Evolutionary conservation across 345 rosid genomes (phyloP).

Genomic region (Sisymbrium irio): DNA sequence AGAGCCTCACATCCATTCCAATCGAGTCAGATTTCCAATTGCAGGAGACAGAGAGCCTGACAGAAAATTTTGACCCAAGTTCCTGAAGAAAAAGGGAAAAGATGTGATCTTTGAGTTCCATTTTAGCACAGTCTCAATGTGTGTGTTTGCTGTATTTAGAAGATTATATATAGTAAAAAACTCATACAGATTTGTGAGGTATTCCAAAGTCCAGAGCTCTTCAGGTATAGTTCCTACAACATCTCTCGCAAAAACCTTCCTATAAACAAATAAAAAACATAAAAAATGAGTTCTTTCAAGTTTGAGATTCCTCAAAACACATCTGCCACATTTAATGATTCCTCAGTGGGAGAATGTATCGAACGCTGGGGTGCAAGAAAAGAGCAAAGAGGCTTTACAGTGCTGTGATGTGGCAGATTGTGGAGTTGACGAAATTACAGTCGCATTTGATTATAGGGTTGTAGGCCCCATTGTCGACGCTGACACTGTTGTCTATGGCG

Average conservation of each 20-base stretch:
- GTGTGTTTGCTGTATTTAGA: background rate
- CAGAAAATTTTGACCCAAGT: conserved; percentile 31
- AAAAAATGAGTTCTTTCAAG: background rate
- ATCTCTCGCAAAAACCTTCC: conserved; percentile 33
- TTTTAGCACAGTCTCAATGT: background rate
- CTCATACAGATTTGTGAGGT: conserved; percentile 33
- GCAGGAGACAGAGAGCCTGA: conserved; percentile 30
- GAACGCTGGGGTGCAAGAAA: conserved; percentile 18
- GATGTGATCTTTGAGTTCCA: background rate
- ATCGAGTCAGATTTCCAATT: conserved; percentile 31
- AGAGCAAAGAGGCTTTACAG: conserved; percentile 2
- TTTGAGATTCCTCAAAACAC: background rate
- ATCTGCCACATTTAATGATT: background rate
- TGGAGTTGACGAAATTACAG: conserved; percentile 36
- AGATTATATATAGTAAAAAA: background rate
- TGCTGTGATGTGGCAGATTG: conserved; percentile 33
- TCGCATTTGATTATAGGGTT: conserved; percentile 57
- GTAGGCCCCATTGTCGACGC: background rate
- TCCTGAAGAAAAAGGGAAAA: conserved; percentile 17
- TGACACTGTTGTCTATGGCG: conserved; percentile 28
- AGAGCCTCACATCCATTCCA: conserved; percentile 60
- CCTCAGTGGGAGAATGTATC: background rate
- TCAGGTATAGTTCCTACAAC: conserved; percentile 31
- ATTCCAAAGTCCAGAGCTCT: conserved; percentile 36
- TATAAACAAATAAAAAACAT: background rate